These are phyloP conservation scores for Myriangium duriaei DNA, from an alignment of 2,329 filamentous ascomycete genomes.

Conservation along the genomic window DNA sequence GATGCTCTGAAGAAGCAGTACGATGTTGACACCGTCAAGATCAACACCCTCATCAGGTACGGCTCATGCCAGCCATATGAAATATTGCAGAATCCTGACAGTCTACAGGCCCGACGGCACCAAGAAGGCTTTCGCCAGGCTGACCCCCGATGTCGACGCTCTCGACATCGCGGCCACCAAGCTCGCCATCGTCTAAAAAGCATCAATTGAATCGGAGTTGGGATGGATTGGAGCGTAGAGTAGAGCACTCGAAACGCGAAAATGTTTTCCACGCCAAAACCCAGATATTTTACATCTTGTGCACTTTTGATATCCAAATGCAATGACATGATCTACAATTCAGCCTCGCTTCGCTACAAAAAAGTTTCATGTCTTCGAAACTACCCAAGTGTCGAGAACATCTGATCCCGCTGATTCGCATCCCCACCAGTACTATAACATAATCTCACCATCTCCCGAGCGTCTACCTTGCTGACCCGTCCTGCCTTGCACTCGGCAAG, in stretches of 20 bases:
- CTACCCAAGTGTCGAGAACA: slow-evolving; percentile 54
- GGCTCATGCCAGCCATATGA: slow-evolving; percentile 18
- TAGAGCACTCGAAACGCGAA: slow-evolving; percentile 9
- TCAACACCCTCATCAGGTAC: slow-evolving; percentile 97
- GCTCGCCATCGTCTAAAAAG: slow-evolving; percentile 81
- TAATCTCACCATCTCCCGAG: slow-evolving; percentile 31
- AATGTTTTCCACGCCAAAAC: slow-evolving; percentile 7
- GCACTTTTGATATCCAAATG: not conserved
- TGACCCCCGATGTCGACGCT: slow-evolving; percentile 93
- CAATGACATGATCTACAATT: not conserved
- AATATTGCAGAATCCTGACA: not conserved
- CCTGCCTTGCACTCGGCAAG: slow-evolving; percentile 20
- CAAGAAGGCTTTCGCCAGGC: slow-evolving; percentile 97
- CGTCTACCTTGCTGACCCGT: slow-evolving; percentile 26
- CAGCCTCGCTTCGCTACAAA: too few relatives aligned
- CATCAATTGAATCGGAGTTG: not conserved
- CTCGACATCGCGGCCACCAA: slow-evolving; percentile 99
- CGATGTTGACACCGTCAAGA: slow-evolving; percentile 95
- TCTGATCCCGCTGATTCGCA: slow-evolving; percentile 51
- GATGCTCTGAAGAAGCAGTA: slow-evolving; percentile 97
- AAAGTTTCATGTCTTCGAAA: slow-evolving; percentile 20
- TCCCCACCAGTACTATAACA: slow-evolving; percentile 38
- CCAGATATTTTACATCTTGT: not conserved
- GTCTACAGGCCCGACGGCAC: slow-evolving; percentile 68
- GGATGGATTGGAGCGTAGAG: slow-evolving; percentile 5